A percentile compares a stretch with the other conserved stretches of the same genome.
Evolutionary conservation across 331 rosid genomes (phyloP).

Genomic region (Quercus phellos): DNA sequence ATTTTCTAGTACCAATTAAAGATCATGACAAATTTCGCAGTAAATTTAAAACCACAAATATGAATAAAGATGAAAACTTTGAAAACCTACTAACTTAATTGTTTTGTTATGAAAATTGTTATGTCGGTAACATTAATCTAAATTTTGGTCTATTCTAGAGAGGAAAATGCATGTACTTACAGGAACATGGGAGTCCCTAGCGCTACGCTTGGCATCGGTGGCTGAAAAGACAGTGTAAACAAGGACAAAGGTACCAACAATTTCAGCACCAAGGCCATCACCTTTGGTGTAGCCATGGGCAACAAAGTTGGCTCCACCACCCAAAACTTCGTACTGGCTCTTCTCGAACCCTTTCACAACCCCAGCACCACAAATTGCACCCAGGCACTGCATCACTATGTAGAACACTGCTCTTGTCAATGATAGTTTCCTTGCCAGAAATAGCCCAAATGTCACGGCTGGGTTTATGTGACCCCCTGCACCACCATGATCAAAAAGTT

Average conservation of each 20-base stretch:
- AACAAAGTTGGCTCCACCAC: conserved; percentile 35
- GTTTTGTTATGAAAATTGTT: too few species aligned
- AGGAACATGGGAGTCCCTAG: conserved; percentile 48
- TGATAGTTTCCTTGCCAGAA: conserved; percentile 40
- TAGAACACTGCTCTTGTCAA: conserved; percentile 35
- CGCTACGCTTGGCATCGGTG: conserved; percentile 48
- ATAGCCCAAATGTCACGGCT: conserved; percentile 39
- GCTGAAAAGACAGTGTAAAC: conserved; percentile 49
- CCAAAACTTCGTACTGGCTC: background rate
- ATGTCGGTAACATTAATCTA: too few species aligned
- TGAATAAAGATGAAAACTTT: too few species aligned
- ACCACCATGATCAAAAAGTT: too few species aligned
- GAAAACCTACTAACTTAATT: background rate
- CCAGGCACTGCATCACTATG: conserved; percentile 35
- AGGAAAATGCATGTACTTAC: conserved; percentile 13
- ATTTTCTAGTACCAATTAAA: too few species aligned
- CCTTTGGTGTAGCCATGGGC: conserved; percentile 34
- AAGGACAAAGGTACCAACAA: conserved; percentile 39
- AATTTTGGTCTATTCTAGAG: background rate
- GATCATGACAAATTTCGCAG: too few species aligned
- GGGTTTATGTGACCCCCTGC: conserved; percentile 46
- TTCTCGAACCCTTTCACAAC: conserved; percentile 36
- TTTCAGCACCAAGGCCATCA: conserved; percentile 41
- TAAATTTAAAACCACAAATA: too few species aligned
- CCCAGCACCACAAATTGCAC: conserved; percentile 37